Percentiles rank a stretch among this genome's conserved stretches.
phyloP scores from a whole-genome alignment of 140 eudicot species.

The Ambrosia hybrid region DNA sequence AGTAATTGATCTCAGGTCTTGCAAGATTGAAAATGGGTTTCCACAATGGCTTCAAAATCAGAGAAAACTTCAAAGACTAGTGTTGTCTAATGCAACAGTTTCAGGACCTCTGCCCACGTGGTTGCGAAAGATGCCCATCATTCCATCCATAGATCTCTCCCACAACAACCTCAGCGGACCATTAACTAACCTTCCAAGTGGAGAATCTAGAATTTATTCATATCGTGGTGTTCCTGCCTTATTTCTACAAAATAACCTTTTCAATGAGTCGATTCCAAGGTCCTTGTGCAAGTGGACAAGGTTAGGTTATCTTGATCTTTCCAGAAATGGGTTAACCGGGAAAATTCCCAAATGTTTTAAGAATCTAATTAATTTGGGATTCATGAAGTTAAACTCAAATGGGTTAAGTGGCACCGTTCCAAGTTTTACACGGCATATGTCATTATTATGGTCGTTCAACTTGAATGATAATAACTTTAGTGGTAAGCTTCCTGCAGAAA shows the following conservation, averaged over 20 bases:
- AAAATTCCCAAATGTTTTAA: neutral
- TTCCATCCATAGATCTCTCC: slow-evolving; percentile 13
- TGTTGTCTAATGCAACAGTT: slow-evolving; percentile 17
- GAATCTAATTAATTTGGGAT: neutral
- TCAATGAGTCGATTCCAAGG: slow-evolving; percentile 21
- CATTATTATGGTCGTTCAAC: slow-evolving; percentile 1
- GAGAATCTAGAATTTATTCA: neutral
- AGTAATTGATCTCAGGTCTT: neutral
- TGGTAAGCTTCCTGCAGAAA: slow-evolving; percentile 22
- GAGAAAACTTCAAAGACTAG: neutral
- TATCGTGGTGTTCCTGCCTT: neutral
- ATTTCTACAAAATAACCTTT: slow-evolving; percentile 4
- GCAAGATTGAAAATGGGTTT: slow-evolving; percentile 12
- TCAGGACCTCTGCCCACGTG: slow-evolving; percentile 23
- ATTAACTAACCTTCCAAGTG: neutral
- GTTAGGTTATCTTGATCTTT: neutral
- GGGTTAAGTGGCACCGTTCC: slow-evolving; percentile 29
- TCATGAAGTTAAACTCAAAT: slow-evolving; percentile 17
- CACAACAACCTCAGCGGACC: slow-evolving; percentile 26
- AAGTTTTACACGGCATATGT: slow-evolving; percentile 8
- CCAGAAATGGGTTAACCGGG: slow-evolving; percentile 10
- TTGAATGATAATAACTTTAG: slow-evolving; percentile 28
- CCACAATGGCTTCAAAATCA: slow-evolving; percentile 30
- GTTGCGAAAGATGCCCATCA: slow-evolving; percentile 14
- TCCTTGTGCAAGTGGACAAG: neutral